phyloP scores from a whole-genome alignment of 2,329 filamentous ascomycete genomes.

The Aquanectria penicillioides region DNA sequence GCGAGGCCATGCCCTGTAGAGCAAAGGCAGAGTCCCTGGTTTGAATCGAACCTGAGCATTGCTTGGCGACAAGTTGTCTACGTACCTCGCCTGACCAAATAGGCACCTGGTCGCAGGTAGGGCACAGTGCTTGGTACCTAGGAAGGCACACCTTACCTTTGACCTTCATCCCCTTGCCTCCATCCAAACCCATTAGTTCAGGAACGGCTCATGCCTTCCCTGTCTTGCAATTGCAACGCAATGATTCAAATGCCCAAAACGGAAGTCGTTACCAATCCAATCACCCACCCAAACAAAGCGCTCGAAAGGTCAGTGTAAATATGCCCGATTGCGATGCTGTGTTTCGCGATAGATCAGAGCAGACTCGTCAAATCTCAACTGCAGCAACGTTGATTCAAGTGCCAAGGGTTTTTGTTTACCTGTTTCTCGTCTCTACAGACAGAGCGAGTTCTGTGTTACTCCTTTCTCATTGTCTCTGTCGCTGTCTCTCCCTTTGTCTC shows the following conservation, averaged over 20 bases:
- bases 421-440: neutral
- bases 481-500: neutral
- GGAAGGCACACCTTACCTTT: too few species aligned
- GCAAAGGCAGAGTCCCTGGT: too few species aligned
- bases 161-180: too few species aligned
- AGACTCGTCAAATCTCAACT: neutral
- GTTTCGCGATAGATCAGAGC: slow-evolving; percentile 2
- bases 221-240: too few species aligned
- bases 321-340: neutral
- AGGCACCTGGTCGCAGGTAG: too few species aligned
- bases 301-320: neutral
- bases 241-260: neutral
- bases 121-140: too few species aligned
- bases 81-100: too few species aligned
- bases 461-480: neutral
- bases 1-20: too few species aligned
- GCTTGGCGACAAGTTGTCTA: too few species aligned
- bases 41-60: too few species aligned
- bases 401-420: neutral
- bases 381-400: neutral
- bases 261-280: neutral
- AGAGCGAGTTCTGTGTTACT: neutral
- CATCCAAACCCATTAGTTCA: too few species aligned
- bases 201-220: too few species aligned
- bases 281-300: neutral